Base-by-base conservation (phyloP, 1,284 basidiomycete species). In the Apiotrichum gracile region DNA sequence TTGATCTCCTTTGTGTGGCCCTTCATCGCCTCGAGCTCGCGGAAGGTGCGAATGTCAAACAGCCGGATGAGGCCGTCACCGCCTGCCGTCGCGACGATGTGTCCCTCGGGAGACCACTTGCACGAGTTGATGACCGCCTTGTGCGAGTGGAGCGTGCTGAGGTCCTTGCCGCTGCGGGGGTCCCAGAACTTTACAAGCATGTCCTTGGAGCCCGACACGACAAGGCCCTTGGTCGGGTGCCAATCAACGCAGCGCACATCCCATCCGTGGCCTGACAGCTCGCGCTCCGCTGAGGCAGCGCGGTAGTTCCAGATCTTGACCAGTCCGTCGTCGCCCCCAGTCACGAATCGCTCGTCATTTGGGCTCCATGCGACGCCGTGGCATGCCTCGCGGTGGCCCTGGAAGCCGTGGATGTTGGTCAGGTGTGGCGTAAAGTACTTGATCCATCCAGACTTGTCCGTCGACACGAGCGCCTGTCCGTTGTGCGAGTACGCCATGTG, bases 141-240 rank as follows among this genome's bases (percentile, higher is more conserved):
- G 76, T 97, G 93, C 52, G 91, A 87, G 71, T 97, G 92, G 86
- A 94, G 75, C 0, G 91, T 93, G 6, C 88, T 88, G 12, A 97
- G 80, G 34, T 86, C 84, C 6, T 88, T 90, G 34, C 86, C 88
- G 10, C 87, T 88, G 40, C 92, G 81, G 8, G 94, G 96, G 76
- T 98, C 94, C 94, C 94, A 98, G 74, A 98, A 97, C 69, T 97
- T 98, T 75, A 98, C 91, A 62, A 92, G 83, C 74, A 97, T 97
- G 74, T 98, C 96, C 76, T 97, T 97, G 67, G 88, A 89, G 25
- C 96, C 94, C 1, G 88, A 91, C 3, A 89, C 91, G 19, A 98
- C 81, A 7, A 98, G 78, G 4, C 94, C 93, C 74, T 97, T 97
- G 4, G 86, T 91, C 5, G 91, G 90, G 75, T 98, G 94, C 94